Evolutionary conservation across 805 yeast species (phyloP).

Genomic region (Schwanniomyces yamadae): DNA sequence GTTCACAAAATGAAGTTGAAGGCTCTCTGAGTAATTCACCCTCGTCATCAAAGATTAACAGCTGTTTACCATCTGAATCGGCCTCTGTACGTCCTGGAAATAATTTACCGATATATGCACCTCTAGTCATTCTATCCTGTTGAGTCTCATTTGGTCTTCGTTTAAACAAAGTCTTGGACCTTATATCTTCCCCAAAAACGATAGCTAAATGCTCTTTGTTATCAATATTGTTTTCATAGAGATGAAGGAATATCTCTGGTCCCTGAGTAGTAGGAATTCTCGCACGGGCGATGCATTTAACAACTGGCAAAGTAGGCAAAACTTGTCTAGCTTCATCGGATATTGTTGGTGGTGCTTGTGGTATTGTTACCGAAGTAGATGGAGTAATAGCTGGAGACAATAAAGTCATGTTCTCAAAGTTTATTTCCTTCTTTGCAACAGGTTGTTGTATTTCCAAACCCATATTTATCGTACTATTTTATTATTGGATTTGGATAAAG

Average conservation of each 20-base stretch:
- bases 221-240: constrained; percentile 84
- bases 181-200: constrained; percentile 89
- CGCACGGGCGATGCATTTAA: constrained; percentile 88
- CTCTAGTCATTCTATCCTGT: constrained; percentile 95
- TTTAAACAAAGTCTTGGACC: constrained; percentile 71
- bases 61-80: constrained; percentile 47
- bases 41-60: constrained; percentile 29
- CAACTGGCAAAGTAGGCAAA: constrained; percentile 59
- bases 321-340: constrained; percentile 26
- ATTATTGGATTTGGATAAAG: neutral
- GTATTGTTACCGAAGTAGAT: constrained; percentile 9
- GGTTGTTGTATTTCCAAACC: constrained; percentile 6
- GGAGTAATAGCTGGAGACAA: constrained; percentile 24
- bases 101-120: constrained; percentile 90
- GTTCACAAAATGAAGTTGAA: constrained; percentile 32
- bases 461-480: constrained; percentile 1
- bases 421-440: constrained; percentile 4
- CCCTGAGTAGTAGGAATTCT: constrained; percentile 96
- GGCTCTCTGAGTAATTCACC: constrained; percentile 33
- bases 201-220: constrained; percentile 94
- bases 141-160: constrained; percentile 72
- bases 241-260: constrained; percentile 87
- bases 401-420: constrained; percentile 21
- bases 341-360: constrained; percentile 14
- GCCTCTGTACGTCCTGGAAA: constrained; percentile 82